These are phyloP conservation scores for Chalciporus chontae DNA, from an alignment of 768 basidiomycete genomes.

Conservation along the genomic window DNA sequence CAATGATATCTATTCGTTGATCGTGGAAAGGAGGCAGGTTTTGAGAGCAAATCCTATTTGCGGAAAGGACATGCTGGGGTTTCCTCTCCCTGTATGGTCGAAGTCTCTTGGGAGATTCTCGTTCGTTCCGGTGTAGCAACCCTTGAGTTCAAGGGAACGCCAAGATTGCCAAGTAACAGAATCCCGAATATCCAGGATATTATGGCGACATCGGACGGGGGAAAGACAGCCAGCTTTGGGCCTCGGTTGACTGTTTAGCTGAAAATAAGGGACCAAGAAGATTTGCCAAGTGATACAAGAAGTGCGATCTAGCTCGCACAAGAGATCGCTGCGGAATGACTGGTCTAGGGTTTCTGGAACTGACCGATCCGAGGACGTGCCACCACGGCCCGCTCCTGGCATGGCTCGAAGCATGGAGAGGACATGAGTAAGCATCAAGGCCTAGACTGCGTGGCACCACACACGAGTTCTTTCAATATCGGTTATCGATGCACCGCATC, in stretches of 20 bases:
- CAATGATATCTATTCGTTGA: not conserved
- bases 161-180: not conserved
- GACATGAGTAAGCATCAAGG: too few relatives aligned
- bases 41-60: not conserved
- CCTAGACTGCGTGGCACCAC: too few relatives aligned
- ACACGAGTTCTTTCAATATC: too few relatives aligned
- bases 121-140: not conserved
- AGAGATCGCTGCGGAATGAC: too few relatives aligned
- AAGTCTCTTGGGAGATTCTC: constrained; percentile 3
- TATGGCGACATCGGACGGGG: not conserved
- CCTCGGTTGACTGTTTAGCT: not conserved
- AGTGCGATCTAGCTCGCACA: too few relatives aligned
- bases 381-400: not conserved
- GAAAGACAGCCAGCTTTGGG: not conserved
- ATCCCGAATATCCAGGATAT: not conserved
- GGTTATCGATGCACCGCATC: too few relatives aligned
- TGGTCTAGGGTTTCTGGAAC: too few relatives aligned
- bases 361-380: constrained; percentile 1
- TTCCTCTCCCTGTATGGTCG: not conserved
- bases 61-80: not conserved
- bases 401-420: too few relatives aligned
- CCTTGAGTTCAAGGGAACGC: not conserved
- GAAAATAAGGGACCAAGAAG: too few relatives aligned
- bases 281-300: too few relatives aligned
- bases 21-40: not conserved